These are phyloP conservation scores for Penicillium sp. DNA, from an alignment of 2,329 filamentous ascomycete species.

Conservation along the genomic window DNA sequence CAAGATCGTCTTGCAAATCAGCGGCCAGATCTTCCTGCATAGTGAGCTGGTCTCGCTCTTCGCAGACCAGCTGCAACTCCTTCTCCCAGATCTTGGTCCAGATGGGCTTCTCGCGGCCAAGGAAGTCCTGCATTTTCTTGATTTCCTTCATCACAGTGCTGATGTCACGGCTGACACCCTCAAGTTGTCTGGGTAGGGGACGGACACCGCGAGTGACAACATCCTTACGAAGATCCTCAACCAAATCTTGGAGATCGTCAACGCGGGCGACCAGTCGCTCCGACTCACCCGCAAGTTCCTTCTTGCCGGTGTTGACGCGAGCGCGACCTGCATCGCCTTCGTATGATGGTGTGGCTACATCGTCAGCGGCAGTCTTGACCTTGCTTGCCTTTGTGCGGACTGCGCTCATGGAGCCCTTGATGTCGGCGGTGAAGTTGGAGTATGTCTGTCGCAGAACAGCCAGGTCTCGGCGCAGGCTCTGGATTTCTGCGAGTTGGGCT, in stretches of 20 bases:
- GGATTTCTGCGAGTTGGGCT: conserved; percentile 73
- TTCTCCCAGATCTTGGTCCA: conserved; percentile 99
- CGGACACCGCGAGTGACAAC: conserved; percentile 91
- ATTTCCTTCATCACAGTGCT: conserved; percentile 78
- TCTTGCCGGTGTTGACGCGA: conserved; percentile 85
- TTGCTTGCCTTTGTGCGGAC: conserved; percentile 79
- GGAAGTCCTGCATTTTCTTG: conserved; percentile 90
- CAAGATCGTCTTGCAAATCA: conserved; percentile 89
- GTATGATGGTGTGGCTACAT: conserved; percentile 68
- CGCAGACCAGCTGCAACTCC: conserved; percentile 91
- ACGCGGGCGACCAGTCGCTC: conserved; percentile 89
- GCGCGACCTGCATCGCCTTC: conserved; percentile 78
- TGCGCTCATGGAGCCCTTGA: conserved; percentile 81
- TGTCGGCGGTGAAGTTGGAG: conserved; percentile 83
- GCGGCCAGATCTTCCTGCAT: conserved; percentile 94
- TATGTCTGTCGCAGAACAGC: conserved; percentile 93
- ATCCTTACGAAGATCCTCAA: conserved; percentile 96
- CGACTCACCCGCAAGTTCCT: conserved; percentile 80
- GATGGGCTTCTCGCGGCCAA: conserved; percentile 87
- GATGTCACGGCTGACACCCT: conserved; percentile 86
- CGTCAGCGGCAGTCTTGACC: conserved; percentile 74
- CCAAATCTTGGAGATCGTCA: conserved; percentile 93
- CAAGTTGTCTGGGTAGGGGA: conserved; percentile 85
- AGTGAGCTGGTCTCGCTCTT: conserved; percentile 89
- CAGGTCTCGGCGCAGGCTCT: conserved; percentile 80